A percentile compares a stretch with the other conserved stretches of the same genome.
Evolutionary conservation across 495 filamentous ascomycete species (phyloP).

Genomic region (Bacidia gigantensis): DNA sequence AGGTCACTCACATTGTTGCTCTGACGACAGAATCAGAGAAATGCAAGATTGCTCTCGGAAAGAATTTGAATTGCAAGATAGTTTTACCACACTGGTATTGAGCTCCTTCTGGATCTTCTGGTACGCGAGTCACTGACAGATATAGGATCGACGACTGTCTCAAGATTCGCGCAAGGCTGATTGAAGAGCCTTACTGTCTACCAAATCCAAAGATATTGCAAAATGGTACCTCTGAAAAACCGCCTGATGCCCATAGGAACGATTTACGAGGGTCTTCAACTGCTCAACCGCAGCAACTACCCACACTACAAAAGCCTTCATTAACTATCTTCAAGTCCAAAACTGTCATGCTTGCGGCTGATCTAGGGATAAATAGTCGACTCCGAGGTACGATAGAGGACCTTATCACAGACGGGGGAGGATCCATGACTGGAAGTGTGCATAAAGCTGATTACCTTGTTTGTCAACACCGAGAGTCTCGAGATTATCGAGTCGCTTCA

Average conservation of each 20-base stretch:
- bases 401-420: conserved; percentile 55
- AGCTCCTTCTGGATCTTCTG: background rate
- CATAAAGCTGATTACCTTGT: conserved; percentile 66
- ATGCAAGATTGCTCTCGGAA: conserved; percentile 47
- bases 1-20: conserved; percentile 82
- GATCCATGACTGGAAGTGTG: conserved; percentile 50
- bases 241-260: conserved; percentile 40
- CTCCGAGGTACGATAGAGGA: conserved; percentile 52
- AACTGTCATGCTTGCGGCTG: conserved; percentile 43
- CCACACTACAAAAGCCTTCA: conserved; percentile 25
- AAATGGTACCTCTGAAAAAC: conserved; percentile 36
- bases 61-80: conserved; percentile 57
- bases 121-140: conserved; percentile 15
- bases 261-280: conserved; percentile 63
- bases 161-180: conserved; percentile 73
- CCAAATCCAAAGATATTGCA: conserved; percentile 72
- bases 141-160: conserved; percentile 90
- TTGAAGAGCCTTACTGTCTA: conserved; percentile 73
- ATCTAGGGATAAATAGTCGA: conserved; percentile 54
- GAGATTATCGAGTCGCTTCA: conserved; percentile 63
- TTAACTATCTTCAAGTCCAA: conserved; percentile 44
- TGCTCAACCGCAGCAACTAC: conserved; percentile 43
- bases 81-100: conserved; percentile 88
- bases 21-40: conserved; percentile 61
- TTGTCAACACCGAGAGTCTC: conserved; percentile 73